Evolutionary conservation across 202 grass and related monocot species (phyloP).

Genomic region (Carex arenaria): DNA sequence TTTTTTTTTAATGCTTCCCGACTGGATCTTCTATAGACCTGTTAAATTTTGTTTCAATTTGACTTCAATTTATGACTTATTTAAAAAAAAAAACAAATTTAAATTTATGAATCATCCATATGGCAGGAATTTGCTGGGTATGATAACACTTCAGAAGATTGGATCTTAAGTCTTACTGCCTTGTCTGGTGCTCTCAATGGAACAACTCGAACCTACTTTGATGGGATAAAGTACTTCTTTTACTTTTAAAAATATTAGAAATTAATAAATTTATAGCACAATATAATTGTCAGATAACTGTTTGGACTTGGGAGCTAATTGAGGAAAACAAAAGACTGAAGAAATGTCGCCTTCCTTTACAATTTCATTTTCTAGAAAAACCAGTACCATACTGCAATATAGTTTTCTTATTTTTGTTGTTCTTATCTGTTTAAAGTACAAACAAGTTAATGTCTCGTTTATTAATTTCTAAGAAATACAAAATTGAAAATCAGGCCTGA

Average conservation of each 20-base stretch:
- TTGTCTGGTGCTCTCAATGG: slow-evolving; percentile 50
- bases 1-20: neutral
- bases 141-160: slow-evolving; percentile 41
- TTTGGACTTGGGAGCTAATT: neutral
- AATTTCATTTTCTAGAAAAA: neutral
- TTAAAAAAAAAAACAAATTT: neutral
- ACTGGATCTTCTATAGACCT: neutral
- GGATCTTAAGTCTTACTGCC: slow-evolving; percentile 43
- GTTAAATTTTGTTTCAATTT: neutral
- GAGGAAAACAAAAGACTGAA: neutral
- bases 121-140: slow-evolving; percentile 40
- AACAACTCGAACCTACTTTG: slow-evolving; percentile 41
- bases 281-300: neutral
- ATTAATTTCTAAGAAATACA: neutral
- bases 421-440: neutral
- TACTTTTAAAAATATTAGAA: neutral
- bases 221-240: slow-evolving; percentile 36
- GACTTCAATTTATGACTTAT: neutral
- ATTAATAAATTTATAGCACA: neutral
- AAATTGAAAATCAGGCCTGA: slow-evolving; percentile 24
- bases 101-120: neutral
- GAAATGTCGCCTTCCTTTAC: neutral
- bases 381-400: neutral
- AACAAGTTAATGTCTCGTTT: neutral
- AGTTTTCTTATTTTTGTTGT: neutral